Conservation (phyloP, 768 basidiomycete genomes). For the Podaxis sp. region DNA sequence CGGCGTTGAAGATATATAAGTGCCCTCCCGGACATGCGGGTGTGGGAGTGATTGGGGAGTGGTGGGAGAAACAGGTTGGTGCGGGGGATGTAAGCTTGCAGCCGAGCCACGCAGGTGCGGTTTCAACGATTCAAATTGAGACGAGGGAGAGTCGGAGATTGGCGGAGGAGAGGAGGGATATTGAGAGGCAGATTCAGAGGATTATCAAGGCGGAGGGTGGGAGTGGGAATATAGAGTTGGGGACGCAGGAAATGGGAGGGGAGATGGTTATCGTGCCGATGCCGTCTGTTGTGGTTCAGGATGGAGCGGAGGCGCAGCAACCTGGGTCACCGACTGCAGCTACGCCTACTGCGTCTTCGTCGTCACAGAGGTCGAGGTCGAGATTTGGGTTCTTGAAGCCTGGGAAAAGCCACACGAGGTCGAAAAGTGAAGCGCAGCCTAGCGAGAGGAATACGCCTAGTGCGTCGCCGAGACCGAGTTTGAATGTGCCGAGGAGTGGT, state of each 20-base stretch:
- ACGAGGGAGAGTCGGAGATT: slow-evolving; percentile 19
- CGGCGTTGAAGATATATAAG: slow-evolving; percentile 77
- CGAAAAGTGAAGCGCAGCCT: slow-evolving; percentile 36
- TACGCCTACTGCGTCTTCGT: background rate
- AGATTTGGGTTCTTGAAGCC: slow-evolving; percentile 45
- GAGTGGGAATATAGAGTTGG: slow-evolving; percentile 19
- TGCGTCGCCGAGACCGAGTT: slow-evolving; percentile 27
- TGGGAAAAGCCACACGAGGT: slow-evolving; percentile 34
- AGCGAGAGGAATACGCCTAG: slow-evolving; percentile 18
- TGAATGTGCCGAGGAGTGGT: slow-evolving; percentile 31
- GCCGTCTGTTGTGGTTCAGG: background rate
- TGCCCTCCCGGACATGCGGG: slow-evolving; percentile 41
- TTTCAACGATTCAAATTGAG: slow-evolving; percentile 20
- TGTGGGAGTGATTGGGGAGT: slow-evolving; percentile 58
- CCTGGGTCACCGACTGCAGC: background rate
- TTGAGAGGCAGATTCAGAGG: slow-evolving; percentile 21
- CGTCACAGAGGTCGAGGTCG: slow-evolving; percentile 26
- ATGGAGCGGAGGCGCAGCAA: background rate
- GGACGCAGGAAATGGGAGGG: slow-evolving; percentile 14
- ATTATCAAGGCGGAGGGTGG: slow-evolving; percentile 23
- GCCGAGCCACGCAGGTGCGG: slow-evolving; percentile 17
- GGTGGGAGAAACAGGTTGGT: slow-evolving; percentile 79
- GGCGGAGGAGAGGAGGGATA: slow-evolving; percentile 19
- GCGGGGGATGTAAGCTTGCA: slow-evolving; percentile 53
- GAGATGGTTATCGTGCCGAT: background rate